Base-by-base conservation (phyloP, 2,329 filamentous ascomycete genomes). In the Ceratocystis eucalypticola region DNA sequence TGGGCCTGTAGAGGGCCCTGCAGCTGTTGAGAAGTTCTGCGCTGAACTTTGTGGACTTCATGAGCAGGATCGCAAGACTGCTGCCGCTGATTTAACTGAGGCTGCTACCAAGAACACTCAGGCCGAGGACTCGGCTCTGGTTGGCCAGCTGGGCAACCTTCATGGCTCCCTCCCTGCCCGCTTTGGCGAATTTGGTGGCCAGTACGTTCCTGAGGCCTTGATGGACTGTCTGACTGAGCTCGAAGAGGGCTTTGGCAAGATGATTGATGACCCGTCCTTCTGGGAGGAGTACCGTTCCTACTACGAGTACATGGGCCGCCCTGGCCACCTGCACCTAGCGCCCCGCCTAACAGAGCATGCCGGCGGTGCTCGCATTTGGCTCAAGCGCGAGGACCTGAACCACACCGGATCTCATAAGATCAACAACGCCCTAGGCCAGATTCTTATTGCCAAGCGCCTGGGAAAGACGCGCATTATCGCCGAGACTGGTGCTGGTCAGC, bases 361-460 rank as follows among this genome's bases (percentile, higher is more conserved):
- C 61, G 91, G 91, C 28, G 94, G 94, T 68, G 93, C 94, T 62
- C 96, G 91, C 74, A 96, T 99, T 79, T 99, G 93, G 88, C 79
- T 99, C 71, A 99, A 99, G 83, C 86, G 94, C 72, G 94, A 99
- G 78, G 94, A 99, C 75, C 80, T 97, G 66, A 97, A 97, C 77
- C 94, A 99, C 75, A 97, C 94, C 7, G 94, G 94, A 70, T 95
- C 89, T 69, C 94, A 99, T 82, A 99, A 99, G 83, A 97, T 99
- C 81, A 99, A 99, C 81, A 99, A 99, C 73, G 94, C 94, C 0
- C 80, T 99, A 7, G 94, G 94, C 1, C 94, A 99, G 76, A 86
- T 96, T 62, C 83, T 99, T 15, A 79, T 99, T 48, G 94, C 94
- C 1, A 83, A 83, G 71, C 82, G 91, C 69, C 78, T 99, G 62